Evolutionary conservation across 2,329 filamentous ascomycete species (phyloP), one percentile per base, ranked within the genome.

Genomic region (Aureobasidium namibiae): DNA sequence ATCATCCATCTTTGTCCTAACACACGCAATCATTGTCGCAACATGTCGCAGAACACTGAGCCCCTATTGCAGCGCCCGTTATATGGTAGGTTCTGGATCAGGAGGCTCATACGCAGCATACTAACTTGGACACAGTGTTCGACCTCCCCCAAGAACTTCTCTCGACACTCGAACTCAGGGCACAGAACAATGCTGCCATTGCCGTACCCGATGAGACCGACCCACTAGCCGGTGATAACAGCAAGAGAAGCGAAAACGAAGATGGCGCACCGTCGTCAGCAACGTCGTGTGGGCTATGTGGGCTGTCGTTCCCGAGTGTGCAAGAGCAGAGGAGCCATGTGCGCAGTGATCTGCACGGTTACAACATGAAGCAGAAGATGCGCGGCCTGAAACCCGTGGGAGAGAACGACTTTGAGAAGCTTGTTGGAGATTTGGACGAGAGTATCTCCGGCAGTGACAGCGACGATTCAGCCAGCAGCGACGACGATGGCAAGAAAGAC

Each of bases 281-380:
- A 6, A 91, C 89, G 61, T 82, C 90, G 14, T 99, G 94, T 71
- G 84, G 86, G 1, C 79, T 97, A 4, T 99, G 94, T 74, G 78
- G 80, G 39, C 79, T 91, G 38, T 77, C 81, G 5, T 96, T 95
- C 67, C 69, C 79, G 33, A 86, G 80, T 10, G 80, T 95, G 8
- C 80, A 85, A 62, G 92, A 97, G 62, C 92, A 97, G 70, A 83
- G 90, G 62, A 82, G 84, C 61, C 94, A 99, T 73, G 85, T 90
- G 60, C 88, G 89, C 67, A 96, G 92, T 10, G 94, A 99, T 68
- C 80, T 95, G 50, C 94, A 99, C 72, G 83, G 87, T 64, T 99
- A 96, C 75, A 99, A 99, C 70, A 75, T 97, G 62, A 97, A 96
- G 74, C 89, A 92, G 70, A 95, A 90, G 76, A 76, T 96, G 60